Conservation (phyloP, 129 eudicot species). For the Arctium minus region DNA sequence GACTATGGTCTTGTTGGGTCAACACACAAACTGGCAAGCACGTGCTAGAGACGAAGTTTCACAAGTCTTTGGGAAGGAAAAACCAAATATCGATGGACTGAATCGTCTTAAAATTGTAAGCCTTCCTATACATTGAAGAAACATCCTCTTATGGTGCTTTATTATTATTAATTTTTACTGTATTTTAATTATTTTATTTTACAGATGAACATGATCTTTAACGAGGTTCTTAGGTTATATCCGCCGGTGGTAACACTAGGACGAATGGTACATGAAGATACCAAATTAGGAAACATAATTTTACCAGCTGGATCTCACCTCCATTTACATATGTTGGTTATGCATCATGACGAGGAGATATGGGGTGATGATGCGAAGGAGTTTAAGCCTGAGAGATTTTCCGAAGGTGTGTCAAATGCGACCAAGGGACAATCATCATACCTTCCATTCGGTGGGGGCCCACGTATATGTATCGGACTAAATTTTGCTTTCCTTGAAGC, state of each 20-base stretch:
- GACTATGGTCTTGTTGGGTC: conserved; percentile 30
- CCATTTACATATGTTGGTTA: background rate
- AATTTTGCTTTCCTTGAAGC: conserved; percentile 18
- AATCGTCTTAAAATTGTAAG: conserved; percentile 24
- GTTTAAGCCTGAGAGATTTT: conserved; percentile 28
- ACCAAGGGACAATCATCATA: conserved; percentile 27
- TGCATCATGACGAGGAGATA: conserved; percentile 13
- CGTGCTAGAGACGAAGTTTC: conserved; percentile 25
- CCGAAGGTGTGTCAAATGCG: conserved; percentile 1
- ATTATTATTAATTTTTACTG: background rate
- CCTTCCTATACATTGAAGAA: background rate
- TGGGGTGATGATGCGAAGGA: conserved; percentile 34
- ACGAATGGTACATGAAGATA: conserved; percentile 15
- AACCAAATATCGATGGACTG: background rate
- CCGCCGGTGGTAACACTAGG: background rate
- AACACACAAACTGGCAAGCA: conserved; percentile 19
- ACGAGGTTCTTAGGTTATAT: conserved; percentile 27
- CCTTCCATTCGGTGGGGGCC: conserved; percentile 20
- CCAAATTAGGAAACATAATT: conserved; percentile 12
- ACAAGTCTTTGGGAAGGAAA: background rate
- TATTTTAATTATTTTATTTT: background rate
- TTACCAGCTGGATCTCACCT: conserved; percentile 9
- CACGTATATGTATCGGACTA: conserved; percentile 9
- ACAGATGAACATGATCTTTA: conserved; percentile 15
- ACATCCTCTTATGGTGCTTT: background rate